phyloP scores from a whole-genome alignment of 2,329 filamentous ascomycete genomes.

The Ramularia endophylla region DNA sequence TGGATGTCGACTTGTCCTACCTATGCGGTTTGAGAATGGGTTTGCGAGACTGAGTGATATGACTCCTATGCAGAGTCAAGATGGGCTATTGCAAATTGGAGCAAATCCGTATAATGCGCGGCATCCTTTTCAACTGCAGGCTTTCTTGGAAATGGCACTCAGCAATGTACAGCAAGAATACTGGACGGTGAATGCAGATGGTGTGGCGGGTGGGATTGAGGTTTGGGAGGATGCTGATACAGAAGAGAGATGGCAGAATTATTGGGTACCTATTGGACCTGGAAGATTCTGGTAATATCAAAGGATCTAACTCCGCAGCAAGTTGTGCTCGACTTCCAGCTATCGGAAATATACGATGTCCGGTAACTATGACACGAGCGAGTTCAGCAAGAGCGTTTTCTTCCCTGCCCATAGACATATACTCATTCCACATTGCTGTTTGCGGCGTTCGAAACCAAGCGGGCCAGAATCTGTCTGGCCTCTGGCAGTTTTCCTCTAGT shows the following conservation, averaged over 20 bases:
- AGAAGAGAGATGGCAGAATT: conserved; percentile 10
- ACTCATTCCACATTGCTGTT: too few relatives aligned
- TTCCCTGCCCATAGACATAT: too few relatives aligned
- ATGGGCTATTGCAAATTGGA: conserved; percentile 11
- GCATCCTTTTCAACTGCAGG: conserved; percentile 7
- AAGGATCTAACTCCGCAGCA: too few relatives aligned
- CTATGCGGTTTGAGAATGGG: too few relatives aligned
- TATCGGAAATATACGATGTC: too few relatives aligned
- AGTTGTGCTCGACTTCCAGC: too few relatives aligned
- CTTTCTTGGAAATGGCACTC: conserved; percentile 10
- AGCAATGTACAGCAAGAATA: conserved; percentile 6
- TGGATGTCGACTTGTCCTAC: too few relatives aligned
- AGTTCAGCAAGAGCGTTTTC: too few relatives aligned
- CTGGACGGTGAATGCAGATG: conserved; percentile 11
- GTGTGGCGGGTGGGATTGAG: conserved; percentile 13
- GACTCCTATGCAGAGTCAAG: not conserved
- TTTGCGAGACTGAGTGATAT: conserved; percentile 9
- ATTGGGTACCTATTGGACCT: conserved; percentile 9
- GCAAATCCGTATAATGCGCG: conserved; percentile 10
- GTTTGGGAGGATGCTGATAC: conserved; percentile 13
- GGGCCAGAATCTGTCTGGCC: too few relatives aligned
- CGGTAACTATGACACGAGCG: too few relatives aligned
- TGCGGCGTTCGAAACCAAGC: too few relatives aligned
- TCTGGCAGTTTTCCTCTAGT: too few relatives aligned
- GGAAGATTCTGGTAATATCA: conserved; percentile 10